Percentiles rank a stretch among this genome's conserved stretches.
Conservation (phyloP, 305 asterid species). For the Fraxinus xanthoxyloides region DNA sequence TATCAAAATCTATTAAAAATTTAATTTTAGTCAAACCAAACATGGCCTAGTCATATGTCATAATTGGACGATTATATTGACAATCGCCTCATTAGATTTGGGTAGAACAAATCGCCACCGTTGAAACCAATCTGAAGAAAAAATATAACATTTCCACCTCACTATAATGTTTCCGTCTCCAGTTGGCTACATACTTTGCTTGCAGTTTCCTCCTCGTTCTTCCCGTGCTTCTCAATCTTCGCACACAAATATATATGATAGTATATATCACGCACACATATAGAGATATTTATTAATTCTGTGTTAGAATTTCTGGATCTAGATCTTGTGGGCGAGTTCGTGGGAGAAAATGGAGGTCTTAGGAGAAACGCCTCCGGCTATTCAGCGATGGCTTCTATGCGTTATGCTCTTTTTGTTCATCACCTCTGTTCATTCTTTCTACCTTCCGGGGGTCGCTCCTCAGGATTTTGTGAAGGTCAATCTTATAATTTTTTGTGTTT, state of each 20-base stretch:
- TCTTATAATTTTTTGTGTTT: not conserved
- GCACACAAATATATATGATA: not conserved
- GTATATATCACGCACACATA: not conserved
- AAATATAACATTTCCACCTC: not conserved
- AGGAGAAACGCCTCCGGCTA: constrained; percentile 28
- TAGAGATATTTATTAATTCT: not conserved
- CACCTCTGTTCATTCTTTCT: constrained; percentile 34
- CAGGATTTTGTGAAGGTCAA: constrained; percentile 47
- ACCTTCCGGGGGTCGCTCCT: constrained; percentile 58
- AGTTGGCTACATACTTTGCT: not conserved
- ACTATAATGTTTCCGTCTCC: not conserved
- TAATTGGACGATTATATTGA: not conserved
- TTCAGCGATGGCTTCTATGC: constrained; percentile 29
- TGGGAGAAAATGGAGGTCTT: constrained; percentile 43
- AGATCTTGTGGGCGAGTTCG: not conserved
- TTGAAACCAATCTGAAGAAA: not conserved
- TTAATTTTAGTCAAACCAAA: not conserved
- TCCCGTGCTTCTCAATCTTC: not conserved
- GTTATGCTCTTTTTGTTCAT: constrained; percentile 22
- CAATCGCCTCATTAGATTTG: not conserved
- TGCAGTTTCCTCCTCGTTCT: constrained; percentile 7
- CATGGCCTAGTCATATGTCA: not conserved
- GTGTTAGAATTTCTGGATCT: not conserved
- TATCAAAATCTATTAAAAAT: not conserved
- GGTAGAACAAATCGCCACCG: not conserved